Percentiles rank a stretch among this genome's conserved stretches.
These are phyloP conservation scores for Clavispora santaluciae DNA, from an alignment of 805 yeast species.

Conservation along the genomic window DNA sequence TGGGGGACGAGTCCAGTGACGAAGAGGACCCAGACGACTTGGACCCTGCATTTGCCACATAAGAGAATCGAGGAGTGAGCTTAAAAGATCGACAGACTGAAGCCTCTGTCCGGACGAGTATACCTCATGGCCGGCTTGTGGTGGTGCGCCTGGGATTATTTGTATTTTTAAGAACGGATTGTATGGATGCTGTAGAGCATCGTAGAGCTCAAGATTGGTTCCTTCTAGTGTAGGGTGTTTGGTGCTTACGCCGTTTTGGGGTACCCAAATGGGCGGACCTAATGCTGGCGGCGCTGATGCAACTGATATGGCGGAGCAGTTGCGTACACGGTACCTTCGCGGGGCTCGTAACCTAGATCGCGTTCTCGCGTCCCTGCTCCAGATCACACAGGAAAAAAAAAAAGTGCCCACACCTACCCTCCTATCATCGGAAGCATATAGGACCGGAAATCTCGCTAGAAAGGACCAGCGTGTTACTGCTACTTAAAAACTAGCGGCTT, in stretches of 20 bases:
- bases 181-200: background rate
- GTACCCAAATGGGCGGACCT: no score
- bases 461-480: no score
- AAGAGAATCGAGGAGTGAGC: background rate
- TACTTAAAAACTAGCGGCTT: no score
- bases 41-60: slow-evolving; percentile 22
- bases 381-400: background rate
- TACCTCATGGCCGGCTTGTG: background rate
- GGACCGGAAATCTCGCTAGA: background rate
- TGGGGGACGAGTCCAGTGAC: slow-evolving; percentile 6
- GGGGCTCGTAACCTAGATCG: background rate
- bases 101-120: slow-evolving; percentile 1
- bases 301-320: no score
- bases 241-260: no score
- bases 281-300: no score
- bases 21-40: slow-evolving; percentile 14
- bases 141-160: background rate
- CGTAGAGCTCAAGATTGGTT: no score
- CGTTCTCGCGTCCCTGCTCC: background rate
- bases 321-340: no score
- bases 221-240: no score
- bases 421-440: background rate
- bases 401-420: background rate
- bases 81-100: background rate
- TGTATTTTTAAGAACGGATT: slow-evolving; percentile 1